Evolutionary conservation across 345 rosid genomes (phyloP).

Genomic region (Abelmoschus esculentus): DNA sequence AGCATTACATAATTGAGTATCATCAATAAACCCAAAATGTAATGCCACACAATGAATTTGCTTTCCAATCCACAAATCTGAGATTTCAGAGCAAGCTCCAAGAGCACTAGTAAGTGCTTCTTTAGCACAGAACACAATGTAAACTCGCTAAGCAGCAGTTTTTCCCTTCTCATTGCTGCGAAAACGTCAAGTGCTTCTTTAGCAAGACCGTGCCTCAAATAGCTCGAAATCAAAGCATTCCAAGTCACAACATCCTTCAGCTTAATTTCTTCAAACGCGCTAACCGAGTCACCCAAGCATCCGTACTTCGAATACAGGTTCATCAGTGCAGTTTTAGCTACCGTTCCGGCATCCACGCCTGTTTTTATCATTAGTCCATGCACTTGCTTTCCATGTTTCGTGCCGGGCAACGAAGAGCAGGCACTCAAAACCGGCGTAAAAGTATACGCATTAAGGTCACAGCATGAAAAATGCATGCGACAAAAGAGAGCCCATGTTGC

Average conservation of each 20-base stretch:
- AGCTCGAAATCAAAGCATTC: constrained; percentile 73
- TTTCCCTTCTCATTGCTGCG: constrained; percentile 42
- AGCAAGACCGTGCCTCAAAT: constrained; percentile 39
- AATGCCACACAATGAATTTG: constrained; percentile 61
- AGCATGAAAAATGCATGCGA: constrained; percentile 25
- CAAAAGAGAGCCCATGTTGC: constrained; percentile 52
- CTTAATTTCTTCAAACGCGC: constrained; percentile 47
- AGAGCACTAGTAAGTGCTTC: constrained; percentile 61
- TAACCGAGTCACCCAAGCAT: constrained; percentile 35
- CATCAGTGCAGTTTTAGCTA: constrained; percentile 58
- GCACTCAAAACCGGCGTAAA: constrained; percentile 67
- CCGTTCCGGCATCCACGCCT: constrained; percentile 47
- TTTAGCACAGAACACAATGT: constrained; percentile 55
- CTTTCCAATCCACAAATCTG: constrained; percentile 53
- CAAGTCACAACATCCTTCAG: constrained; percentile 56
- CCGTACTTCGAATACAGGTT: constrained; percentile 63
- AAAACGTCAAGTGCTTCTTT: constrained; percentile 52
- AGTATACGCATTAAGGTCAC: constrained; percentile 43
- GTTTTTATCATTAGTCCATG: constrained; percentile 64
- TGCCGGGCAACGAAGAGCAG: constrained; percentile 41
- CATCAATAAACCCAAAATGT: constrained; percentile 40
- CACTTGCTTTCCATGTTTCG: constrained; percentile 51
- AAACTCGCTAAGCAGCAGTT: constrained; percentile 52
- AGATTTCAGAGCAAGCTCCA: constrained; percentile 64
- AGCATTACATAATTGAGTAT: constrained; percentile 65